Base-by-base conservation (phyloP, 352 stramenopile genomes). In the Blastocystis sp. region DNA sequence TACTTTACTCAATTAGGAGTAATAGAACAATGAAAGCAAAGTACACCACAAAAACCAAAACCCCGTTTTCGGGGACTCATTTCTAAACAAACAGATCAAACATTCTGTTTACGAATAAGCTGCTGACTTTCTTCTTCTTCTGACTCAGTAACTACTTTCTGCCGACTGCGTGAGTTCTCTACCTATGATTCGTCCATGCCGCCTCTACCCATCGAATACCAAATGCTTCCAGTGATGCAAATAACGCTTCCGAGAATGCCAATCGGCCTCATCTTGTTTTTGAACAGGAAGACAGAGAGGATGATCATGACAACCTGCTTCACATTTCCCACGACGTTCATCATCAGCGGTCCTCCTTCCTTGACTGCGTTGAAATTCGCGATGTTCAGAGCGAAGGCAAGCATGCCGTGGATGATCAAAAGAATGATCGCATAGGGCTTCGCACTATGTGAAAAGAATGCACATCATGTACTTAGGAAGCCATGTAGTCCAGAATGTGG, bases 291-390 rank as follows among this genome's bases (percentile, higher is more conserved):
- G 0, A 87, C 63, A 39, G 76, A 87, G 23, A 87, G 63, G 39
- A 87, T 76, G 39, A 87, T 59, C 47, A 87, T 87, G 2, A 68
- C 56, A 3, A 87, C 76, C n/a, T 87, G 76, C 53, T 87, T 87
- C 59, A 87, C 63, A 45, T 87, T 87, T 76, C 76, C 76, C 26
- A 66, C 63, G 15, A 87, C 63, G 47, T 87, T 87, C 59, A 87
- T 87, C 59, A 87, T 76, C 4, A 87, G 39, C 5, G 76, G 76
- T 9, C 59, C 59, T 73, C 63, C 63, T 43, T 87, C 29, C 53
- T 87, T 87, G 39, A 73, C 59, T 7, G 76, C 76, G 20, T 87
- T 76, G 43, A 87, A 87, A 20, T 87, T 87, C 3, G 76, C 59
- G 61, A 87, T 43, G n/a, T 87, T 87, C 41, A 87, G 23, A 13